These are phyloP conservation scores for Flagelloscypha sp. DNA, from an alignment of 768 basidiomycete species.

Conservation along the genomic window DNA sequence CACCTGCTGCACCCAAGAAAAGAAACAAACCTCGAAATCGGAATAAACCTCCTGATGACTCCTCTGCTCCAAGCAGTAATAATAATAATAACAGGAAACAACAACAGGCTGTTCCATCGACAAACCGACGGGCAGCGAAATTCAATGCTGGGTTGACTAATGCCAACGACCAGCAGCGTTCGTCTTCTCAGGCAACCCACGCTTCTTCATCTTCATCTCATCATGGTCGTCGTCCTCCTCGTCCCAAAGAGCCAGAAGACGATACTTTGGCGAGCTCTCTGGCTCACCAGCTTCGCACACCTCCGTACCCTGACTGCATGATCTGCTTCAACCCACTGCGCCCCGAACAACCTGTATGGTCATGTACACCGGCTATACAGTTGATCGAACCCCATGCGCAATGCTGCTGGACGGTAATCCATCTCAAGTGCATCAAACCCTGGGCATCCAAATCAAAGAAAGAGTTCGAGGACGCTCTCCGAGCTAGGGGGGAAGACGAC, in stretches of 20 bases:
- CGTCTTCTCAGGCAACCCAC: conserved; percentile 5
- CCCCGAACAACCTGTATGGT: conserved; percentile 80
- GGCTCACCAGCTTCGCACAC: conserved; percentile 52
- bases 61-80: too few relatives aligned
- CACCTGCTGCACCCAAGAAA: too few relatives aligned
- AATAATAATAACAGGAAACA: too few relatives aligned
- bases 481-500: conserved; percentile 59
- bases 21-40: too few relatives aligned
- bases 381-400: conserved; percentile 32
- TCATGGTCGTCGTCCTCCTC: too few relatives aligned
- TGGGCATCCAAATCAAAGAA: conserved; percentile 85
- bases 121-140: conserved; percentile 25
- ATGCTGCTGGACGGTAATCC: conserved; percentile 88
- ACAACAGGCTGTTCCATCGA: too few relatives aligned
- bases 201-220: too few relatives aligned
- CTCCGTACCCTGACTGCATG: conserved; percentile 70
- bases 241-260: conserved; percentile 14
- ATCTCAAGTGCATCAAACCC: conserved; percentile 78
- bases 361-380: conserved; percentile 64
- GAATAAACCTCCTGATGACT: too few relatives aligned
- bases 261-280: conserved; percentile 74
- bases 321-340: conserved; percentile 79
- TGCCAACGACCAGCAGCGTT: conserved; percentile 1
- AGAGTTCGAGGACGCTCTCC: conserved; percentile 65
- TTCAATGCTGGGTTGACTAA: conserved; percentile 30